Base-by-base conservation (phyloP, 2,329 filamentous ascomycete species). In the Ophiocordyceps australis region DNA sequence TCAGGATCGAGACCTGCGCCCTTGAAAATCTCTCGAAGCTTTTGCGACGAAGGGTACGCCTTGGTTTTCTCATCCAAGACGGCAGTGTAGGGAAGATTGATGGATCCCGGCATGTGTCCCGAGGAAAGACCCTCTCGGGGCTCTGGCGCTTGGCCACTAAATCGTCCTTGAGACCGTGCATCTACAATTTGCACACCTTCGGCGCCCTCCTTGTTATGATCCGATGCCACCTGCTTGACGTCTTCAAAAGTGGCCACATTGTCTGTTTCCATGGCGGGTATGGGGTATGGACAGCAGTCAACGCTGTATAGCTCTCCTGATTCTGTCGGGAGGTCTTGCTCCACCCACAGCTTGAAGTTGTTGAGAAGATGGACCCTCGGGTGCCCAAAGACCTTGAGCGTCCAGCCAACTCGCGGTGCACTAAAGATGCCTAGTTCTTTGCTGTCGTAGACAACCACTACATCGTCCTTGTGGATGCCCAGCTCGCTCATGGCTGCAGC, bases 341-440 rank as follows among this genome's bases (percentile, higher is more conserved):
- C 77, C 2, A 86, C 74, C 82, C 85, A 98, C n/a, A 79, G 54
- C 48, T 75, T 79, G 56, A 94, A 98, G 55, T 98, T 98, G 57
- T 98, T 91, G 28, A 98, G 56, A 12, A 98, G 54, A 48, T 94
- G 83, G 10, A 98, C 86, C 35, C 71, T 75, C 23, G 71, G 59
- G 47, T 98, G 89, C 2, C 89, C 89, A 49, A 95, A 95, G 18
- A 82, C 71, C 41, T 71, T 72, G 35, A 98, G 59, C 2, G 86
- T 98, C 89, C 89, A 98, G 30, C 74, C 86, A 1, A 93, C 86
- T 22, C 89, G 68, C 4, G 89, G 89, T 2, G 86, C 89, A 39
- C 79, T 89, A 55, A 98, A 92, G 32, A 98, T 85, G 8, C 89
- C 89, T 17, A 86, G 57, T 55, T 95, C 85, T 34, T 81, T 75